Percentiles rank a stretch among this genome's conserved stretches.
Conservation (phyloP, 179 eudicot species). For the Gypsophila paniculata region DNA sequence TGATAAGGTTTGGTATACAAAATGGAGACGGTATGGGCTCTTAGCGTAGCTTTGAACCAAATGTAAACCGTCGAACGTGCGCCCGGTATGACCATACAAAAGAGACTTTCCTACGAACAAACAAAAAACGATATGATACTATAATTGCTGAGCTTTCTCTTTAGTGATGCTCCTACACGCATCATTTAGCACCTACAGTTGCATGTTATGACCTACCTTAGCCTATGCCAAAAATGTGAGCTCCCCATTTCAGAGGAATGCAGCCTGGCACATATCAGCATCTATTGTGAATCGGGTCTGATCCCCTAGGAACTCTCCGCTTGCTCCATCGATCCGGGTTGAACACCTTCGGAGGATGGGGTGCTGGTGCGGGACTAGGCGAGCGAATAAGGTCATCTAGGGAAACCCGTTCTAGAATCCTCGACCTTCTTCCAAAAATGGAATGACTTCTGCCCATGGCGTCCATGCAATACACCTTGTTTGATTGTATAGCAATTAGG, state of each 20-base stretch:
- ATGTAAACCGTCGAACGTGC: conserved; percentile 13
- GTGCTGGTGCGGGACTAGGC: conserved; percentile 31
- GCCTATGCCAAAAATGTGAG: conserved; percentile 26
- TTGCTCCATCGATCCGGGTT: conserved; percentile 34
- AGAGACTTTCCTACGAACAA: not conserved
- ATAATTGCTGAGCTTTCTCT: conserved; percentile 2
- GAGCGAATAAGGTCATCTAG: conserved; percentile 15
- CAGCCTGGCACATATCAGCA: conserved; percentile 21
- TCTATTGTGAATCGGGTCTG: conserved; percentile 41
- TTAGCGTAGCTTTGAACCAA: conserved; percentile 13
- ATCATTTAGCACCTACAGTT: conserved; percentile 23
- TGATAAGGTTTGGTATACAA: conserved; percentile 21
- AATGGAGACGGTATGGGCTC: conserved; percentile 19
- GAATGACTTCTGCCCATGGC: conserved; percentile 26
- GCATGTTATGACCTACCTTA: conserved; percentile 28
- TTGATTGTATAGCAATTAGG: conserved; percentile 23
- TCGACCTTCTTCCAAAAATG: conserved; percentile 19
- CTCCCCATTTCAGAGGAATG: conserved; percentile 19
- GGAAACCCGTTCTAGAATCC: conserved; percentile 13
- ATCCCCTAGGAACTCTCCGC: conserved; percentile 32
- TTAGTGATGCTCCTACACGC: no score
- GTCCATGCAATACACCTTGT: conserved; percentile 23
- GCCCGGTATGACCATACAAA: conserved; percentile 21
- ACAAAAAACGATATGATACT: not conserved
- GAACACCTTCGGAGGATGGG: conserved; percentile 22